Evolutionary conservation across 768 basidiomycete genomes (phyloP), one percentile per base, ranked within the genome.

Genomic region (Russula lepida): DNA sequence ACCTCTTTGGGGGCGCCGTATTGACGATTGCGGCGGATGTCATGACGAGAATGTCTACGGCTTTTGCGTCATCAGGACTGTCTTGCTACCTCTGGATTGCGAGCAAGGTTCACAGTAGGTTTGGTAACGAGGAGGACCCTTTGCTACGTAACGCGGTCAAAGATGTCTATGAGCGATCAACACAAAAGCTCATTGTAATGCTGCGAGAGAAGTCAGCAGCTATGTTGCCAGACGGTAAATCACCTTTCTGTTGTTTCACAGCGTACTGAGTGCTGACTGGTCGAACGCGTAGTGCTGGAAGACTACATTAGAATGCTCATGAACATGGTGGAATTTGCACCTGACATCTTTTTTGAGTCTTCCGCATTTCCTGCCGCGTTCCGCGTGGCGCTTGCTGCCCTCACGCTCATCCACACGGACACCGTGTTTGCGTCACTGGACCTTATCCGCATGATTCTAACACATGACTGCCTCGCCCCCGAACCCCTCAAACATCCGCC

Each of bases 51-150:
- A 88, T 98, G 88, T 79, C 84, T 1, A 68, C 79, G 8, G 80
- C 82, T 7, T 99, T 98, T 69, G 89, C 92, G 67, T 73, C 77
- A 11, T 91, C 89, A 11, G 89, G 88, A 0, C 84, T 85, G 68
- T 81, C 95, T 12, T 87, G 89, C 65, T 98, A 92, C 73, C 72
- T 98, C 23, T 99, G 97, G 97, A 90, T 98, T 60, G 86, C 84
- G 32, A 89, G 92, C 47, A 98, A 98, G 73, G 73, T 90, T 28
- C 79, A 92, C n/a, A 78, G 78, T 33, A 80, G 83, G 65, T 97
- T 89, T 69, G 92, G 88, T 19, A 77, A 84, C 49, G 83, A 84
- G 58, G 79, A 82, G 37, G 79, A 86, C 63, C 68, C 77, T 5
- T 70, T 72, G 48, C 68, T 97, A 30, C 81, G 82, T 35, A 73